These are phyloP conservation scores for Metschnikowia gruessii DNA, from an alignment of 805 yeast genomes.

Conservation along the genomic window DNA sequence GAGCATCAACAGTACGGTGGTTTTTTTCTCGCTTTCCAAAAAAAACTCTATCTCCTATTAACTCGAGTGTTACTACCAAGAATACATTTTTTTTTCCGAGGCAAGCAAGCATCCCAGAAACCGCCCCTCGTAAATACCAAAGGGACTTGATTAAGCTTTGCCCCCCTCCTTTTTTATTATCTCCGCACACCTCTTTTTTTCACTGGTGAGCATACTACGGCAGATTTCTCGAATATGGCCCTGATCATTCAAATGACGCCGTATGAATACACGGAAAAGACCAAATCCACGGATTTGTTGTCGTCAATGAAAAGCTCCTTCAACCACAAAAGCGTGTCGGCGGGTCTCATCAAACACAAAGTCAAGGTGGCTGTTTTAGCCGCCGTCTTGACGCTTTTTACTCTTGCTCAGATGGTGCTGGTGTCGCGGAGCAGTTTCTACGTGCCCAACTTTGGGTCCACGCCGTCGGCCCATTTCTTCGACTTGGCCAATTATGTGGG, in stretches of 20 bases:
- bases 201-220: background rate
- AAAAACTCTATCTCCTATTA: too few relatives aligned
- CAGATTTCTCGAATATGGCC: slow-evolving; percentile 7
- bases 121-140: too few relatives aligned
- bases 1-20: too few relatives aligned
- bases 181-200: background rate
- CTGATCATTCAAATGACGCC: slow-evolving; percentile 22
- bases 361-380: slow-evolving; percentile 11
- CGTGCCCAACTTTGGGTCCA: slow-evolving; percentile 31
- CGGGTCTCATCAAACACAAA: slow-evolving; percentile 15
- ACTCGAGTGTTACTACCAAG: too few relatives aligned
- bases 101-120: too few relatives aligned
- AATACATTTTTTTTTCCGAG: too few relatives aligned
- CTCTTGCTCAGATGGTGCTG: slow-evolving; percentile 17
- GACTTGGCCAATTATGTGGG: slow-evolving; percentile 70
- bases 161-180: too few relatives aligned
- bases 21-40: too few relatives aligned
- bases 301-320: slow-evolving; percentile 5
- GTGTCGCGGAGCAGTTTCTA: slow-evolving; percentile 21
- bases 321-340: slow-evolving; percentile 5
- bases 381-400: slow-evolving; percentile 10
- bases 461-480: slow-evolving; percentile 56
- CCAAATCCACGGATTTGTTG: slow-evolving; percentile 5
- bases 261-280: slow-evolving; percentile 19
- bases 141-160: too few relatives aligned